Evolutionary conservation across 257 asterid genomes (phyloP).

Genomic region (Primulina huaijiensis): DNA sequence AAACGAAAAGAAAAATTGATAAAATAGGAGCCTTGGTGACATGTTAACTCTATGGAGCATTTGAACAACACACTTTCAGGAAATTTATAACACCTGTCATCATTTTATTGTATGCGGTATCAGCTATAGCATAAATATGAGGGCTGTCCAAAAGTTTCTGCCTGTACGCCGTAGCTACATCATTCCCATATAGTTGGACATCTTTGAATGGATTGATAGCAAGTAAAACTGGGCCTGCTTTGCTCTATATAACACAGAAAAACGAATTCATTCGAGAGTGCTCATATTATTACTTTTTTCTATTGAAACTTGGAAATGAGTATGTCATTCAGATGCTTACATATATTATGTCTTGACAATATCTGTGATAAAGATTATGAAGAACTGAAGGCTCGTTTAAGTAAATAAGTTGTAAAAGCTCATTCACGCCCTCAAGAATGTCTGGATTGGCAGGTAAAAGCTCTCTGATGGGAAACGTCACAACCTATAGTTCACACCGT

Average conservation of each 20-base stretch:
- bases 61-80: constrained; percentile 18
- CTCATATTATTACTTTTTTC: neutral
- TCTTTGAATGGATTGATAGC: constrained; percentile 89
- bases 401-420: constrained; percentile 82
- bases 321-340: constrained; percentile 38
- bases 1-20: constrained; percentile 13
- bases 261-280: constrained; percentile 26
- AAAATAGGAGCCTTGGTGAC: constrained; percentile 18
- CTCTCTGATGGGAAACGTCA: constrained; percentile 54
- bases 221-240: constrained; percentile 84
- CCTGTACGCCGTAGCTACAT: constrained; percentile 60
- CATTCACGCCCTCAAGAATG: constrained; percentile 83
- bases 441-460: constrained; percentile 93
- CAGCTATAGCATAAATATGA: constrained; percentile 82
- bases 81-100: constrained; percentile 57
- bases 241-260: constrained; percentile 55
- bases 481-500: constrained; percentile 43
- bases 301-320: neutral
- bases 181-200: constrained; percentile 66
- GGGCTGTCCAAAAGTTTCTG: constrained; percentile 75
- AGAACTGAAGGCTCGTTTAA: constrained; percentile 94
- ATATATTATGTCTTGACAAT: constrained; percentile 59
- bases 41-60: constrained; percentile 24
- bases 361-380: constrained; percentile 79
- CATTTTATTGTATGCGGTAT: constrained; percentile 74